A percentile compares a stretch with the other conserved stretches of the same genome.
phyloP scores from a whole-genome alignment of 1,284 basidiomycete species.

The Sanghuangporus weigelae region DNA sequence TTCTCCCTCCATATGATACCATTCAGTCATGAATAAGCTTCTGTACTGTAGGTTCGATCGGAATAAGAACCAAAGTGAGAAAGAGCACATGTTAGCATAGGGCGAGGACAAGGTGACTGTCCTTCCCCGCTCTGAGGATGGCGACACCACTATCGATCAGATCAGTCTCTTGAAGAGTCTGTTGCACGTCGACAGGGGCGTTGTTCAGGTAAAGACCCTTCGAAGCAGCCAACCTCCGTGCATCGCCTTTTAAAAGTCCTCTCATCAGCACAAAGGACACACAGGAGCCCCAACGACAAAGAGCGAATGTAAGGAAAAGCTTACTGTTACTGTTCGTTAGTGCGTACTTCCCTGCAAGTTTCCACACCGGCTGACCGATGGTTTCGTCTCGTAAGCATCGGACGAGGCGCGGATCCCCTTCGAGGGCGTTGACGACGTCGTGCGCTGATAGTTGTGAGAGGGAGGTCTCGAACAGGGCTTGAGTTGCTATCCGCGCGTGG shows the following conservation, averaged over 20 bases:
- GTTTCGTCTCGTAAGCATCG: slow-evolving; percentile 28
- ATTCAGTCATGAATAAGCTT: background rate
- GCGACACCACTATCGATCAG: slow-evolving; percentile 62
- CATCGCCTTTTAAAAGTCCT: slow-evolving; percentile 2
- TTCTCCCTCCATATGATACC: background rate
- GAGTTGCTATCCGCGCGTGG: slow-evolving; percentile 29
- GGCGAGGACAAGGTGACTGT: slow-evolving; percentile 63
- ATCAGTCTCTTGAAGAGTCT: slow-evolving; percentile 29
- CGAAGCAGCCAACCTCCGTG: slow-evolving; percentile 5
- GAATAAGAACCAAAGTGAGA: too few species aligned
- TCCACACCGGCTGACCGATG: slow-evolving; percentile 24
- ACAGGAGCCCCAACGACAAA: background rate
- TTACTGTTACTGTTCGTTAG: slow-evolving; percentile 28
- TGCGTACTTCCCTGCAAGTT: slow-evolving; percentile 25
- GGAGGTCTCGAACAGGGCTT: slow-evolving; percentile 30
- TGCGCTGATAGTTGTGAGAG: slow-evolving; percentile 24
- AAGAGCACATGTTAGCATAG: slow-evolving; percentile 14
- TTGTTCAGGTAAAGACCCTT: slow-evolving; percentile 18
- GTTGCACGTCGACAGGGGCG: slow-evolving; percentile 3
- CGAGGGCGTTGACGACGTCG: slow-evolving; percentile 27
- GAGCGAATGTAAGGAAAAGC: background rate
- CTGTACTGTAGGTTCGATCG: background rate
- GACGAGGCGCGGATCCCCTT: slow-evolving; percentile 28
- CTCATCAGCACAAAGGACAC: background rate
- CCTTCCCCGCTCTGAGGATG: slow-evolving; percentile 73